Conservation (phyloP, 2,329 filamentous ascomycete genomes). For the Apiospora saccharicola region DNA sequence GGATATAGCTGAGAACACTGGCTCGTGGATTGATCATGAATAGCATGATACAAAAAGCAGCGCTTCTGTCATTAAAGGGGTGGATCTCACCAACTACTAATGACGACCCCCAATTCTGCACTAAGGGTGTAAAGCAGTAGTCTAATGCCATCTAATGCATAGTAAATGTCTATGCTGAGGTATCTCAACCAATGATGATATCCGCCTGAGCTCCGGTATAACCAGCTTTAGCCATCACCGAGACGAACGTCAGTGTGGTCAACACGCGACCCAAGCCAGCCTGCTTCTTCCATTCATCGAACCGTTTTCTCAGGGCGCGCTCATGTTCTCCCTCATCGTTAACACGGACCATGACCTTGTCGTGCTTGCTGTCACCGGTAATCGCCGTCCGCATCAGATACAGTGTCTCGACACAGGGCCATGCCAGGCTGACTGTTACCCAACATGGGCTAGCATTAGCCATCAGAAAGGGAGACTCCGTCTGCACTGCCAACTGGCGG, state of each 20-base stretch:
- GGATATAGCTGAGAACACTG: too few relatives aligned
- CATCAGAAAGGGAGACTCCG: slow-evolving; percentile 36
- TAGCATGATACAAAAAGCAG: neutral
- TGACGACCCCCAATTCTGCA: neutral
- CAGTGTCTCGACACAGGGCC: slow-evolving; percentile 41
- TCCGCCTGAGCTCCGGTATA: slow-evolving; percentile 37
- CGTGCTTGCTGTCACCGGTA: slow-evolving; percentile 33
- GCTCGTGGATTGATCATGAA: too few relatives aligned
- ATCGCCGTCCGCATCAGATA: slow-evolving; percentile 40
- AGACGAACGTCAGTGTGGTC: slow-evolving; percentile 38
- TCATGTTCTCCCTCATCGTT: slow-evolving; percentile 33
- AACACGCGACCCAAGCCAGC: slow-evolving; percentile 32
- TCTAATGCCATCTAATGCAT: too few relatives aligned
- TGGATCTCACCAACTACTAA: neutral
- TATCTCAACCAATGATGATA: slow-evolving; percentile 39
- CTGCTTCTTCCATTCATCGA: slow-evolving; percentile 42
- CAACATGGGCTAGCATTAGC: slow-evolving; percentile 31
- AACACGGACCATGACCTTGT: slow-evolving; percentile 41
- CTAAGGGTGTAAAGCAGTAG: neutral
- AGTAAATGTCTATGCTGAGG: too few relatives aligned
- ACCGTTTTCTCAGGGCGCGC: slow-evolving; percentile 32
- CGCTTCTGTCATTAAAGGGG: too few relatives aligned
- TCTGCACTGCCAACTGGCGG: slow-evolving; percentile 38
- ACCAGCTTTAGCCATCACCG: slow-evolving; percentile 34
- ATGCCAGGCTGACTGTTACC: slow-evolving; percentile 38